A percentile compares a stretch with the other conserved stretches of the same genome.
These are phyloP conservation scores for Zarea fungicola DNA, from an alignment of 2,329 filamentous ascomycete genomes.

Conservation along the genomic window DNA sequence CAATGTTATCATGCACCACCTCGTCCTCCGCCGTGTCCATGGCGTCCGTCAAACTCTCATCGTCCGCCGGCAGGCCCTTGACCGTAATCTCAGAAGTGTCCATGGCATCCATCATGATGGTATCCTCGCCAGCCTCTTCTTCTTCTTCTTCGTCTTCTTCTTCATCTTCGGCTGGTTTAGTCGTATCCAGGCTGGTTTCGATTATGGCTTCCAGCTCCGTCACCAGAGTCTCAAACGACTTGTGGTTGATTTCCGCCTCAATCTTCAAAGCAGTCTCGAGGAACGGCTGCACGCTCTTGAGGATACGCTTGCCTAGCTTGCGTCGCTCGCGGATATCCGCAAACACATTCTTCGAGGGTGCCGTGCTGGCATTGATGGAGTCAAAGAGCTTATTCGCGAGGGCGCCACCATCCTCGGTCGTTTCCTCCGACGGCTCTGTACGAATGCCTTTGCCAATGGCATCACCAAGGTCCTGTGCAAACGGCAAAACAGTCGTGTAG, in stretches of 20 bases:
- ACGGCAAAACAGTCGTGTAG: conserved; percentile 53
- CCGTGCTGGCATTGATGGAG: conserved; percentile 41
- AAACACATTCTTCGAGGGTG: conserved; percentile 45
- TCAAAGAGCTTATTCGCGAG: too few species aligned
- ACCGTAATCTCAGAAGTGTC: conserved; percentile 44
- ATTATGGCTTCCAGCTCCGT: conserved; percentile 70
- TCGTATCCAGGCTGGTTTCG: conserved; percentile 59
- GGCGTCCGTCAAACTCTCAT: conserved; percentile 28
- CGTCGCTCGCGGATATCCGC: conserved; percentile 74
- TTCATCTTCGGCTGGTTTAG: conserved; percentile 30
- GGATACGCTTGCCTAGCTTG: conserved; percentile 81
- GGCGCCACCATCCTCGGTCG: conserved; percentile 20
- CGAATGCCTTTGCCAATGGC: conserved; percentile 50
- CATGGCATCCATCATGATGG: conserved; percentile 48
- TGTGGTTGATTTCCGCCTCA: conserved; percentile 74
- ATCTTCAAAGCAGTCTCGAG: conserved; percentile 71
- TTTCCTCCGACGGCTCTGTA: conserved; percentile 29
- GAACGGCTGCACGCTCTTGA: conserved; percentile 73
- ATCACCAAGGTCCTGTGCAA: conserved; percentile 52
- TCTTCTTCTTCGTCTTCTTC: conserved; percentile 30
- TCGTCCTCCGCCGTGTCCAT: conserved; percentile 32
- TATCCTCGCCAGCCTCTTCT: conserved; percentile 32
- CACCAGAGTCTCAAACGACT: conserved; percentile 63
- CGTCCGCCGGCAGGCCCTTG: conserved; percentile 25
- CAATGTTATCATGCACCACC: conserved; percentile 37